Conservation (phyloP, 176 grass and related monocot genomes). For the Alloteropsis semialata region DNA sequence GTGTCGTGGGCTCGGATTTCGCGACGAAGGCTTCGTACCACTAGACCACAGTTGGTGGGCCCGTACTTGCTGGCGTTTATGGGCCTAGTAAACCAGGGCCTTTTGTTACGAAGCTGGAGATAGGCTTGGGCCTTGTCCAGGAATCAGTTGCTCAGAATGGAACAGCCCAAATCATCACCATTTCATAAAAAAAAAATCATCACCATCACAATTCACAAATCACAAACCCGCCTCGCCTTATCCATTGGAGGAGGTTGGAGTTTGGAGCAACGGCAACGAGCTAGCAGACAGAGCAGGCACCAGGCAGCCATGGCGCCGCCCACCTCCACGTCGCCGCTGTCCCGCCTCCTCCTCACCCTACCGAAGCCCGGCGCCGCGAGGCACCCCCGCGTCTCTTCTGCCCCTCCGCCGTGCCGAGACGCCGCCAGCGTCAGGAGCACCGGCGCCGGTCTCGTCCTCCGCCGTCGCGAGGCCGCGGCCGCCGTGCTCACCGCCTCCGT, state of each 20-base stretch:
- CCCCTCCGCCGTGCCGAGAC: background rate
- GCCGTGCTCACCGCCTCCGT: conserved; percentile 35
- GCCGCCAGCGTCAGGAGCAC: background rate
- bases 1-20: background rate
- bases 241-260: background rate
- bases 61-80: background rate
- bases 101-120: no score
- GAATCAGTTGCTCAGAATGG: no score
- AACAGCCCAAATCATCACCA: background rate
- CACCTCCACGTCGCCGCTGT: conserved; percentile 28
- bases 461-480: conserved; percentile 42
- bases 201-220: background rate
- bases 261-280: background rate
- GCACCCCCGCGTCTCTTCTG: background rate
- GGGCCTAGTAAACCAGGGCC: background rate
- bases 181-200: background rate
- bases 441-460: background rate
- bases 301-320: conserved; percentile 42
- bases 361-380: conserved; percentile 13
- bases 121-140: background rate
- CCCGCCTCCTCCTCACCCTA: conserved; percentile 38
- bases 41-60: background rate
- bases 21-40: background rate
- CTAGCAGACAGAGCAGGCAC: no score
- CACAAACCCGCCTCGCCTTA: background rate